A percentile compares a stretch with the other conserved stretches of the same genome.
Conservation (phyloP, 176 grass and related monocot species). For the Carex cristatella region DNA sequence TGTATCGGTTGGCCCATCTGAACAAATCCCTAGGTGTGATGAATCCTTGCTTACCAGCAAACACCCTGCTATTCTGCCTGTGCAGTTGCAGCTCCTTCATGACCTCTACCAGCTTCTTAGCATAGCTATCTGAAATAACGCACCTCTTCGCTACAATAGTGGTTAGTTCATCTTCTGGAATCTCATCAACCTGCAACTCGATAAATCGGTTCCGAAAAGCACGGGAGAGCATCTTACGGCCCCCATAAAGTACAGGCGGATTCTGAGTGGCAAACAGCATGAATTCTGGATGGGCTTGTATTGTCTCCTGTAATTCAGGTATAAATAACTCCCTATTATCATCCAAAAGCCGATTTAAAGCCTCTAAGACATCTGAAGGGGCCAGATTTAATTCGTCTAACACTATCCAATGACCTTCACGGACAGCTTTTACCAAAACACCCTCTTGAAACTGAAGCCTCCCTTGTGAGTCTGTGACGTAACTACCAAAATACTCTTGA, state of each 20-base stretch:
- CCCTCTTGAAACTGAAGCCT: slow-evolving; percentile 89
- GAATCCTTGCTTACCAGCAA: slow-evolving; percentile 98
- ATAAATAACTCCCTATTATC: slow-evolving; percentile 94
- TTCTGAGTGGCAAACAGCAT: slow-evolving; percentile 98
- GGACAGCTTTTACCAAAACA: slow-evolving; percentile 90
- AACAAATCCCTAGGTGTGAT: slow-evolving; percentile 93
- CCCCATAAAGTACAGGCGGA: slow-evolving; percentile 82
- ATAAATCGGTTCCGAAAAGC: slow-evolving; percentile 97
- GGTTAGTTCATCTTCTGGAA: slow-evolving; percentile 71
- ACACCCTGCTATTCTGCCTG: slow-evolving; percentile 85
- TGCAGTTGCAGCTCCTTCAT: slow-evolving; percentile 85
- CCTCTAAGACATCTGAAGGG: slow-evolving; percentile 93
- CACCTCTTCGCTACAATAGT: slow-evolving; percentile 62
- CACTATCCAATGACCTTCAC: slow-evolving; percentile 91
- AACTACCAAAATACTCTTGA: slow-evolving; percentile 93
- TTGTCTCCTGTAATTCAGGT: slow-evolving; percentile 80
- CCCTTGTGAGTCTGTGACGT: slow-evolving; percentile 65
- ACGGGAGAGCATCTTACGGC: slow-evolving; percentile 84
- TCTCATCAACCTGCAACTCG: slow-evolving; percentile 95
- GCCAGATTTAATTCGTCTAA: slow-evolving; percentile 98
- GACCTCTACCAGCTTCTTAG: slow-evolving; percentile 75
- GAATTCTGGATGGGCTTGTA: slow-evolving; percentile 84
- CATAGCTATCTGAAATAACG: slow-evolving; percentile 61
- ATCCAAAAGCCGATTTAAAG: slow-evolving; percentile 92
- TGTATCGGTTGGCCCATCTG: slow-evolving; percentile 82